Evolutionary conservation across 1,284 basidiomycete species (phyloP).

Genomic region (Austroboletus niveus): DNA sequence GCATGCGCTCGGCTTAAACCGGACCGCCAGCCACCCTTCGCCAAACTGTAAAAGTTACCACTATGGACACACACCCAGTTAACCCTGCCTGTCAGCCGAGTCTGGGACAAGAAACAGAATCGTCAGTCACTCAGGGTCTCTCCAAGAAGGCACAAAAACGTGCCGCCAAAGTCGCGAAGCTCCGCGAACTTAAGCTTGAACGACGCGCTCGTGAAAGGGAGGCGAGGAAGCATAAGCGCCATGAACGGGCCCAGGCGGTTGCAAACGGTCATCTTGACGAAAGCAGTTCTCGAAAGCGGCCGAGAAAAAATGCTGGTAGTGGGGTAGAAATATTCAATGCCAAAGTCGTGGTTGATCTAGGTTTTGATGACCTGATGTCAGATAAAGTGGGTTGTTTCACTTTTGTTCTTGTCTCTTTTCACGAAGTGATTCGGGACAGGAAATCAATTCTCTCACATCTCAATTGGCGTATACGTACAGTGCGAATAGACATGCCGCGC

Average conservation of each 20-base stretch:
- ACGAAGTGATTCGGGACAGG: constrained; percentile 47
- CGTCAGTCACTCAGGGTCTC: constrained; percentile 36
- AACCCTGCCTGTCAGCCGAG: constrained; percentile 10
- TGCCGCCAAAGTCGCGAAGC: constrained; percentile 62
- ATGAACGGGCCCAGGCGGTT: constrained; percentile 51
- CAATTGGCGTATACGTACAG: constrained; percentile 91
- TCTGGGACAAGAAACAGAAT: constrained; percentile 8
- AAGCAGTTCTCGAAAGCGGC: constrained; percentile 44
- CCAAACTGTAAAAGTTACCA: constrained; percentile 1
- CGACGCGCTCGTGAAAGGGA: constrained; percentile 76
- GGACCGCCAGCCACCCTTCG: constrained; percentile 17
- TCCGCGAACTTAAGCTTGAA: constrained; percentile 69
- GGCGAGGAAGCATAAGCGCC: constrained; percentile 66
- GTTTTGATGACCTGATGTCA: constrained; percentile 93
- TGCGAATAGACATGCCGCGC: constrained; percentile 71
- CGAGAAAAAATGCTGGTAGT: constrained; percentile 32
- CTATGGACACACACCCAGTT: constrained; percentile 19
- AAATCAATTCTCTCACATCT: constrained; percentile 82
- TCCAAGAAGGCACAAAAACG: constrained; percentile 85
- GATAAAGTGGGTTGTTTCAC: constrained; percentile 70
- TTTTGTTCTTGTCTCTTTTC: constrained; percentile 15
- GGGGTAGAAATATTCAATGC: constrained; percentile 60
- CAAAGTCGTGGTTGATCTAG: constrained; percentile 84
- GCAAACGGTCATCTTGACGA: constrained; percentile 53
- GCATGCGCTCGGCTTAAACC: constrained; percentile 20